A percentile compares a stretch with the other conserved stretches of the same genome.
Conservation (phyloP, 345 rosid species). For the Acer campestre region DNA sequence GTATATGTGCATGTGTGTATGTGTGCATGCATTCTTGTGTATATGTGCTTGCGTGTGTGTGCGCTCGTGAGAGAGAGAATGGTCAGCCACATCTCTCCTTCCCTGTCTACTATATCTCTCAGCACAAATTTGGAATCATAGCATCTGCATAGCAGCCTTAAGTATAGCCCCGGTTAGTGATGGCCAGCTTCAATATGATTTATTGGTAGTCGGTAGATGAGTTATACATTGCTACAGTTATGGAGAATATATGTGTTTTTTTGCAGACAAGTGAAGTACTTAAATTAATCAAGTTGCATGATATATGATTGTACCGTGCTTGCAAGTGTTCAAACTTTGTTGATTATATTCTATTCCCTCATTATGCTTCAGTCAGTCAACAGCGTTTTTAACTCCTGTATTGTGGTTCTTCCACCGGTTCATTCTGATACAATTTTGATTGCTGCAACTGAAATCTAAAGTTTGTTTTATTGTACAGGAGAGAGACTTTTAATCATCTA, state of each 20-base stretch:
- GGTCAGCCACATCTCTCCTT: not conserved
- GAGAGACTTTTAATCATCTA: conserved; percentile 96
- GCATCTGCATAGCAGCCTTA: too few species aligned
- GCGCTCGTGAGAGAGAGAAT: not conserved
- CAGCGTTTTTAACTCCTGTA: not conserved
- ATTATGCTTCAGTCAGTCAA: not conserved
- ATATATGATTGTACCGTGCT: not conserved
- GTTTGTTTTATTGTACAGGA: conserved; percentile 48
- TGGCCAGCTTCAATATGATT: not conserved
- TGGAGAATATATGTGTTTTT: not conserved
- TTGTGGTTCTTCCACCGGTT: not conserved
- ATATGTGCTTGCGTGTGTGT: not conserved
- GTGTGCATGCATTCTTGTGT: not conserved
- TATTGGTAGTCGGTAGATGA: not conserved
- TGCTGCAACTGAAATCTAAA: conserved; percentile 19
- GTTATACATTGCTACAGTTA: too few species aligned
- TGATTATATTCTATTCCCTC: not conserved
- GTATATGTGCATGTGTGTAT: not conserved
- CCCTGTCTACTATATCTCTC: not conserved
- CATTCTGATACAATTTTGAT: not conserved
- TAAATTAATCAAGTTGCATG: not conserved
- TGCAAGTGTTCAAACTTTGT: not conserved
- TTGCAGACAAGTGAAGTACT: not conserved
- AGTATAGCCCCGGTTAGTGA: not conserved
- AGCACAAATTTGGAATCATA: not conserved